A percentile compares a stretch with the other conserved stretches of the same genome.
Conservation (phyloP, 257 asterid species). For the Solanum phureja region DNA sequence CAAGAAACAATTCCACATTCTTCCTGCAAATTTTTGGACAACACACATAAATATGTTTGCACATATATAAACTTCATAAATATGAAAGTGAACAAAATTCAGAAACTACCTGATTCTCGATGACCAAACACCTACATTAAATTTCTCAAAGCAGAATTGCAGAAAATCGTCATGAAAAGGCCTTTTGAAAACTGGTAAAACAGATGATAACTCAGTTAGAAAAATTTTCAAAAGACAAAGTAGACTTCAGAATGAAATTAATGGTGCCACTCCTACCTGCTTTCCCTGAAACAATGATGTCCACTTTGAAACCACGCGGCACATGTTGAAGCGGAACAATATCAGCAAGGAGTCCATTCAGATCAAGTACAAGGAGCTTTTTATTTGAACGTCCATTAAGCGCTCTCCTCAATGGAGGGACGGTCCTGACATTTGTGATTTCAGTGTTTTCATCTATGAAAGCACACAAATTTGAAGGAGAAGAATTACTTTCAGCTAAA, state of each 20-base stretch:
- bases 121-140: slow-evolving; percentile 76
- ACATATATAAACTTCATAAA: not conserved
- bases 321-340: slow-evolving; percentile 34
- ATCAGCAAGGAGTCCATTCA: slow-evolving; percentile 73
- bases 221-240: not conserved
- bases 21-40: slow-evolving; percentile 41
- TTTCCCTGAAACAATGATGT: slow-evolving; percentile 40
- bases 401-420: slow-evolving; percentile 8
- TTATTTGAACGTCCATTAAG: slow-evolving; percentile 14
- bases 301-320: slow-evolving; percentile 40
- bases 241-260: not conserved
- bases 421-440: not conserved
- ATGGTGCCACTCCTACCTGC: slow-evolving; percentile 32
- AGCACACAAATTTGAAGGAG: slow-evolving; percentile 9
- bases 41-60: not conserved
- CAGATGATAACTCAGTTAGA: slow-evolving; percentile 14
- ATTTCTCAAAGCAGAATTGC: slow-evolving; percentile 69
- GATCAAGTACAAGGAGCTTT: slow-evolving; percentile 86
- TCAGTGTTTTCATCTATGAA: slow-evolving; percentile 9
- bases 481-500: not conserved
- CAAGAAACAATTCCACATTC: slow-evolving; percentile 54
- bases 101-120: slow-evolving; percentile 65
- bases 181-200: slow-evolving; percentile 69
- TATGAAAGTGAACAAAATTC: slow-evolving; percentile 8
- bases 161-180: slow-evolving; percentile 73